phyloP scores from a whole-genome alignment of 371 early-diverging fungal species.

The Dichotomocladium elegans region DNA sequence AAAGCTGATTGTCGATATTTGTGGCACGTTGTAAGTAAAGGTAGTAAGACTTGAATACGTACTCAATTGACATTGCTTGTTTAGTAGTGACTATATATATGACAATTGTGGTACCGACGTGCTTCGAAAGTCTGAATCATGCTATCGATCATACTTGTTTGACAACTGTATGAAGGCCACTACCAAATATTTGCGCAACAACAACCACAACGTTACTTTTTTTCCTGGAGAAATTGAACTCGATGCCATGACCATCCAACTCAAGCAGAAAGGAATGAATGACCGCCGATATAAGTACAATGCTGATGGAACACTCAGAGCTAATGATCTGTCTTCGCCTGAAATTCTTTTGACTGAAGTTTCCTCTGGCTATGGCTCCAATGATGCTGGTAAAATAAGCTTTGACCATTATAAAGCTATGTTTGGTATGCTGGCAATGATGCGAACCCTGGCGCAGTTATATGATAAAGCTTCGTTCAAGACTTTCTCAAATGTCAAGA shows the following conservation, averaged over 20 bases:
- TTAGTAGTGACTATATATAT: constrained; percentile 19
- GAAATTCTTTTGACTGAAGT: constrained; percentile 16
- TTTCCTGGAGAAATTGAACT: constrained; percentile 25
- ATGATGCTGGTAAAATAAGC: constrained; percentile 12
- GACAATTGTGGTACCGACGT: constrained; percentile 14
- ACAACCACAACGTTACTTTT: constrained; percentile 12
- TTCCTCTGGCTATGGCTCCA: constrained; percentile 14
- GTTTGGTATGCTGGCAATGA: constrained; percentile 27
- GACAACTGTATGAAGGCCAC: constrained; percentile 16
- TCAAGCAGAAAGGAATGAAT: neutral
- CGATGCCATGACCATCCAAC: constrained; percentile 1
- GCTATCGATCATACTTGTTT: constrained; percentile 23
- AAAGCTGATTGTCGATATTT: constrained; percentile 17
- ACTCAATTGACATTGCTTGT: constrained; percentile 13
- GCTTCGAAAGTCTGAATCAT: constrained; percentile 17
- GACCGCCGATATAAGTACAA: constrained; percentile 4
- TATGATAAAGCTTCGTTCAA: constrained; percentile 20
- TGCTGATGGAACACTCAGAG: constrained; percentile 4
- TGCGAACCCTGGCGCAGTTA: constrained; percentile 22
- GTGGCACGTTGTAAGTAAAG: constrained; percentile 23
- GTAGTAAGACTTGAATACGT: constrained; percentile 16
- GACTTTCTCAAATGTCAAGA: constrained; percentile 19
- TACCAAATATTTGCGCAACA: constrained; percentile 18
- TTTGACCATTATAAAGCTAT: constrained; percentile 23
- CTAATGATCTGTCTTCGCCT: constrained; percentile 2